These are phyloP conservation scores for Leccinum cinnamomeum DNA, from an alignment of 1,284 basidiomycete species.

Conservation along the genomic window DNA sequence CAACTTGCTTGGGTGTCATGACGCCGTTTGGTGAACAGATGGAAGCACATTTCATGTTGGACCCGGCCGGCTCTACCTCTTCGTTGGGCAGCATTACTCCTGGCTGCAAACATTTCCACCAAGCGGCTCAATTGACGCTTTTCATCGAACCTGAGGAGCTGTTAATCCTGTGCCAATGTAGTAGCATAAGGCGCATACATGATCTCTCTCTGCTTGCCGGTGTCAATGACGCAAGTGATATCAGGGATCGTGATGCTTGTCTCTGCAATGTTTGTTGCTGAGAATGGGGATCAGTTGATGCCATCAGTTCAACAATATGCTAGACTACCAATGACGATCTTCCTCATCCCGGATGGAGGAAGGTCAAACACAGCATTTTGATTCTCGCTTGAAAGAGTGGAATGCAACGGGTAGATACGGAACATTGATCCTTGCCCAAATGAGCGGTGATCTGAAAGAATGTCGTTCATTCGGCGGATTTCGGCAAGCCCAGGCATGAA, in stretches of 20 bases:
- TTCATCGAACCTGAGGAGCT: constrained; percentile 80
- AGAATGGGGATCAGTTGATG: constrained; percentile 55
- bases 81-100: constrained; percentile 92
- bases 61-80: constrained; percentile 93
- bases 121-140: constrained; percentile 95
- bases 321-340: constrained; percentile 83
- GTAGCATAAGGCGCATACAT: constrained; percentile 43
- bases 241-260: constrained; percentile 99
- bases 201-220: constrained; percentile 94
- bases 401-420: constrained; percentile 88
- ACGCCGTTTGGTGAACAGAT: constrained; percentile 89
- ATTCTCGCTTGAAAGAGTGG: constrained; percentile 86
- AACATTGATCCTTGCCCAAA: constrained; percentile 75
- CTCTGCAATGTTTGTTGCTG: constrained; percentile 71
- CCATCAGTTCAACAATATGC: constrained; percentile 52
- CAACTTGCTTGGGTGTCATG: constrained; percentile 70
- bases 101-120: constrained; percentile 90
- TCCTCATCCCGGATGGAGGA: constrained; percentile 76
- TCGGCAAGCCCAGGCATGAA: constrained; percentile 96
- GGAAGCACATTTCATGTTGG: constrained; percentile 89
- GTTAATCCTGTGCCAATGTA: constrained; percentile 11
- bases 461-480: constrained; percentile 87
- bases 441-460: constrained; percentile 71
- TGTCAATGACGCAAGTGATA: constrained; percentile 96
- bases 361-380: constrained; percentile 91